phyloP scores from a whole-genome alignment of 2,329 filamentous ascomycete genomes.

The Penicillium oxalicum region DNA sequence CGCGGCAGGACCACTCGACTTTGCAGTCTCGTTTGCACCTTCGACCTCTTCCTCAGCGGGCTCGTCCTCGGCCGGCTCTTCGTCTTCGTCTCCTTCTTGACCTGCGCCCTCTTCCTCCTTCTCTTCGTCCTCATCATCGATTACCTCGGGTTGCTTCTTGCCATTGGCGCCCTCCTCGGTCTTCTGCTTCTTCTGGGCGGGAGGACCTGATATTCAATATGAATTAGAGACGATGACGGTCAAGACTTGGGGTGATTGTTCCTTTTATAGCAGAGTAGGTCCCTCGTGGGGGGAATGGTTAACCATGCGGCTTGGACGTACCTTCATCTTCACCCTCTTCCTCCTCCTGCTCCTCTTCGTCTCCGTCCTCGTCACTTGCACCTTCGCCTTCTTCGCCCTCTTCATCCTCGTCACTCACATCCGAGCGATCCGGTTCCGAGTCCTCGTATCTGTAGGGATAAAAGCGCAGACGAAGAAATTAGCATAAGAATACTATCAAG shows the following conservation, averaged over 20 bases:
- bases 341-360: constrained; percentile 20
- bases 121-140: constrained; percentile 9
- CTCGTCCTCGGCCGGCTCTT: constrained; percentile 9
- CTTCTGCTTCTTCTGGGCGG: constrained; percentile 30
- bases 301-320: constrained; percentile 1
- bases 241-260: not conserved
- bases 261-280: not conserved
- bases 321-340: constrained; percentile 19
- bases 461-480: constrained; percentile 4
- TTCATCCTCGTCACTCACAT: constrained; percentile 27
- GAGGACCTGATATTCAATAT: constrained; percentile 15
- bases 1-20: constrained; percentile 29
- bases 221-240: constrained; percentile 2
- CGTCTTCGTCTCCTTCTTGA: constrained; percentile 12
- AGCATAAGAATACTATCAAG: not conserved
- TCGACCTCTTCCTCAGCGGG: constrained; percentile 22
- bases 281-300: not conserved
- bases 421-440: constrained; percentile 26
- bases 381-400: constrained; percentile 24
- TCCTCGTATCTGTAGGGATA: constrained; percentile 30
- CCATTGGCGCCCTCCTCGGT: constrained; percentile 22
- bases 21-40: constrained; percentile 23
- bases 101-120: constrained; percentile 17
- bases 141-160: constrained; percentile 11
- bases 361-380: constrained; percentile 22